phyloP scores from a whole-genome alignment of 1,139 yeast species.

The Magnusiomyces tetraspermus region DNA sequence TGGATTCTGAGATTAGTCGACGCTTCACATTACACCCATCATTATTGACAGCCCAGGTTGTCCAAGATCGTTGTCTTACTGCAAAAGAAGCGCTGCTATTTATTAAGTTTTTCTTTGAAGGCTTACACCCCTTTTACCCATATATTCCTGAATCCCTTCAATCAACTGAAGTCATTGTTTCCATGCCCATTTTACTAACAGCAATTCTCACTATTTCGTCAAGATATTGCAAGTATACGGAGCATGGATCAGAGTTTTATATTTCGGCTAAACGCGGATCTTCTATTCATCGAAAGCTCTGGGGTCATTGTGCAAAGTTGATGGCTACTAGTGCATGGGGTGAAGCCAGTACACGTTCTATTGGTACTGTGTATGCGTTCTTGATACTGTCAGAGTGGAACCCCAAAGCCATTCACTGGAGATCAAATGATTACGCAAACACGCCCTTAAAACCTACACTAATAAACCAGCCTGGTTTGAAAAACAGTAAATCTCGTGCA shows the following conservation, averaged over 20 bases:
- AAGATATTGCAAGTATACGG: constrained; percentile 39
- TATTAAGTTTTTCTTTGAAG: constrained; percentile 56
- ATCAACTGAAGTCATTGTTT: constrained; percentile 54
- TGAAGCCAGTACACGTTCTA: constrained; percentile 77
- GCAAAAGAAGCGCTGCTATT: constrained; percentile 58
- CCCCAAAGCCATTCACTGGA: constrained; percentile 86
- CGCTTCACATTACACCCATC: constrained; percentile 22
- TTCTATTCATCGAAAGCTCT: constrained; percentile 54
- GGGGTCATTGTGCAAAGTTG: constrained; percentile 75
- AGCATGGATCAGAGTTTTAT: constrained; percentile 12
- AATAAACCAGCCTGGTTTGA: too few species aligned
- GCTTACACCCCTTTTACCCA: constrained; percentile 87
- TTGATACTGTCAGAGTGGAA: constrained; percentile 90
- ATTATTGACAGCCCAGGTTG: constrained; percentile 53
- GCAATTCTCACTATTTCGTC: constrained; percentile 73
- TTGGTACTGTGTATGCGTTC: constrained; percentile 80
- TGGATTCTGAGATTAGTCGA: neutral
- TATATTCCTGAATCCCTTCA: constrained; percentile 70
- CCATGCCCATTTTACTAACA: constrained; percentile 71
- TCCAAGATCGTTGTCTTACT: constrained; percentile 56
- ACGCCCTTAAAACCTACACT: too few species aligned
- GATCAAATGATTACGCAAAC: constrained; percentile 83
- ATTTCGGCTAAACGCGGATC: constrained; percentile 14
- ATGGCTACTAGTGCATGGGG: constrained; percentile 92
- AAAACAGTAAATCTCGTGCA: too few species aligned